A percentile compares a stretch with the other conserved stretches of the same genome.
These are phyloP conservation scores for Exutisphaerella laricina DNA, from an alignment of 2,329 filamentous ascomycete species.

Conservation along the genomic window DNA sequence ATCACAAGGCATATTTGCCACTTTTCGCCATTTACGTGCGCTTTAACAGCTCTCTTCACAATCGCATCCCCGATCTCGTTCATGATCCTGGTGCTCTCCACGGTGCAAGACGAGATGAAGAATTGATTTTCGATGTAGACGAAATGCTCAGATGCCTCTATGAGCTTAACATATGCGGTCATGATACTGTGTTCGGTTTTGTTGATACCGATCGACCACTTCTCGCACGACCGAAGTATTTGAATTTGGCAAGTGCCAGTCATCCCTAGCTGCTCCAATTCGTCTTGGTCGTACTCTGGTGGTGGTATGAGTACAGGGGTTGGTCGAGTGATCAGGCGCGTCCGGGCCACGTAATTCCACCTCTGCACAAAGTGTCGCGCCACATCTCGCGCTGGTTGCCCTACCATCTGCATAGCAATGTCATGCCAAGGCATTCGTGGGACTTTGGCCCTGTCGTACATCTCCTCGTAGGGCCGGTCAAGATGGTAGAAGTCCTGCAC, in stretches of 20 bases:
- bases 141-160: conserved; percentile 91
- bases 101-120: conserved; percentile 89
- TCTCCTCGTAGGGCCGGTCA: conserved; percentile 93
- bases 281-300: conserved; percentile 80
- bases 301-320: conserved; percentile 90
- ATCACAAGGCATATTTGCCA: conserved; percentile 90
- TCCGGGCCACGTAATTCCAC: conserved; percentile 94
- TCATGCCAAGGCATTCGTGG: conserved; percentile 99
- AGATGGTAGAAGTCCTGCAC: conserved; percentile 93
- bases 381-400: conserved; percentile 87
- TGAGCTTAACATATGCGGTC: conserved; percentile 90
- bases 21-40: conserved; percentile 74
- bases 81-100: conserved; percentile 78
- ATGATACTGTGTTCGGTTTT: conserved; percentile 91
- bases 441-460: conserved; percentile 87
- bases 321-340: conserved; percentile 86
- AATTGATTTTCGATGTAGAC: conserved; percentile 99
- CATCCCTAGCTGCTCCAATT: conserved; percentile 80
- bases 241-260: conserved; percentile 95
- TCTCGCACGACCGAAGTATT: conserved; percentile 80
- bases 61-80: conserved; percentile 94
- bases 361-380: conserved; percentile 95
- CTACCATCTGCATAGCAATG: conserved; percentile 94
- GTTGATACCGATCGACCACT: conserved; percentile 88
- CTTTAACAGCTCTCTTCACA: conserved; percentile 83